Percentiles rank a stretch among this genome's conserved stretches.
Evolutionary conservation across 2,329 filamentous ascomycete species (phyloP).

Genomic region (Talaromyces sp.): DNA sequence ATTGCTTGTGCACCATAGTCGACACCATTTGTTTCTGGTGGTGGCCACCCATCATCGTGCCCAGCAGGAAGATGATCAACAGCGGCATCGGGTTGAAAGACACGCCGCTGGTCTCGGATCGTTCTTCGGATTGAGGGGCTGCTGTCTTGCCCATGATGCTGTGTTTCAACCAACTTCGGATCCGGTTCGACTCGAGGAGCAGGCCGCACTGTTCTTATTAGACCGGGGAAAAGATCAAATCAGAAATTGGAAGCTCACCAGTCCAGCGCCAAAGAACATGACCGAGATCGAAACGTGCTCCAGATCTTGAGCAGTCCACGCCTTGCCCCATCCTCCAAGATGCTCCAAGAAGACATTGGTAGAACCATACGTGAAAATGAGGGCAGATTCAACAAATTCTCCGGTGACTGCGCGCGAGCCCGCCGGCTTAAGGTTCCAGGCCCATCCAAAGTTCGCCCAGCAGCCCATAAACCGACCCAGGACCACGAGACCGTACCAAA

Average conservation of each 20-base stretch:
- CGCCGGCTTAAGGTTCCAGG: slow-evolving; percentile 86
- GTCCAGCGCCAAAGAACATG: slow-evolving; percentile 86
- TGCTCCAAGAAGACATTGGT: slow-evolving; percentile 94
- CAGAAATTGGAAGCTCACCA: slow-evolving; percentile 48
- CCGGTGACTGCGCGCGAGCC: slow-evolving; percentile 62
- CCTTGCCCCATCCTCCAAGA: slow-evolving; percentile 63
- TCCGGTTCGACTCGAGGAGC: slow-evolving; percentile 69
- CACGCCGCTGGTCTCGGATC: slow-evolving; percentile 43
- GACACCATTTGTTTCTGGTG: slow-evolving; percentile 78
- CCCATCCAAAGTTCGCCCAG: slow-evolving; percentile 88
- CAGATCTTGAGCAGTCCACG: slow-evolving; percentile 73
- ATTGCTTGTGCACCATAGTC: slow-evolving; percentile 89
- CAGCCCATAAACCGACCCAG: slow-evolving; percentile 85
- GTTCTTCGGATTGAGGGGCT: slow-evolving; percentile 28
- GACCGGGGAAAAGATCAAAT: slow-evolving; percentile 5
- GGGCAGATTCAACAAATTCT: slow-evolving; percentile 82
- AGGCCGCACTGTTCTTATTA: slow-evolving; percentile 59
- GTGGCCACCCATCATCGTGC: slow-evolving; percentile 93
- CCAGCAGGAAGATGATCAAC: slow-evolving; percentile 77
- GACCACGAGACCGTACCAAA: slow-evolving; percentile 84
- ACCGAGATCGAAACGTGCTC: slow-evolving; percentile 91
- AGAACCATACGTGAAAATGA: slow-evolving; percentile 84
- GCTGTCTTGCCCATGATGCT: slow-evolving; percentile 34
- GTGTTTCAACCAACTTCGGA: slow-evolving; percentile 55
- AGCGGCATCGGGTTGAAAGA: slow-evolving; percentile 86